Percentiles rank a stretch among this genome's conserved stretches.
Conservation (phyloP, 164 flowering plant genomes). For the Annona cherimola region DNA sequence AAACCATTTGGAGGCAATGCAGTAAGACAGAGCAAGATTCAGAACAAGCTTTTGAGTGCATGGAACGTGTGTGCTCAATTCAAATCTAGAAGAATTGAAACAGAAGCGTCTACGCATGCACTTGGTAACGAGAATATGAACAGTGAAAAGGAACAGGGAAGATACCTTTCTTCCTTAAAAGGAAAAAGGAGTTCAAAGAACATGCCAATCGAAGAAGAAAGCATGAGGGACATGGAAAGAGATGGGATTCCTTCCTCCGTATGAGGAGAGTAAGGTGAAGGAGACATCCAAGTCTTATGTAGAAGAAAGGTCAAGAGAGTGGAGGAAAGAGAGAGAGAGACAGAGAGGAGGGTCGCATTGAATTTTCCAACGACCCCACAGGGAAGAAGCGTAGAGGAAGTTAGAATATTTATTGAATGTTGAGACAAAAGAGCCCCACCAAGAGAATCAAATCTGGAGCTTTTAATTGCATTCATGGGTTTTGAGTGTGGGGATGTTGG, state of each 20-base stretch:
- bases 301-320: not conserved
- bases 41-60: no score
- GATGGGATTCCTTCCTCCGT: not conserved
- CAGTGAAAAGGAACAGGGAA: not conserved
- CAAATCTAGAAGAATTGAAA: no score
- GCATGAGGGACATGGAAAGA: not conserved
- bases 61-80: no score
- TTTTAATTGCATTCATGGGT: slow-evolving; percentile 4
- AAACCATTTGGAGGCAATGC: no score
- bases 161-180: not conserved
- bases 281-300: not conserved
- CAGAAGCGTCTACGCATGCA: no score
- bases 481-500: slow-evolving; percentile 5
- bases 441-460: slow-evolving; percentile 5
- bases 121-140: not conserved
- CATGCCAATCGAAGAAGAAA: not conserved
- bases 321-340: not conserved
- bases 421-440: not conserved
- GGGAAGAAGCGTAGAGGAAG: slow-evolving; percentile 3
- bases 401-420: slow-evolving; percentile 8
- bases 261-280: not conserved
- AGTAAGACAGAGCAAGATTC: no score
- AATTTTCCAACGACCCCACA: slow-evolving; percentile 11
- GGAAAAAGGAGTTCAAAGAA: not conserved
- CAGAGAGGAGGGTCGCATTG: not conserved